Conservation (phyloP, 2,329 filamentous ascomycete genomes). For the Onygena corvina region DNA sequence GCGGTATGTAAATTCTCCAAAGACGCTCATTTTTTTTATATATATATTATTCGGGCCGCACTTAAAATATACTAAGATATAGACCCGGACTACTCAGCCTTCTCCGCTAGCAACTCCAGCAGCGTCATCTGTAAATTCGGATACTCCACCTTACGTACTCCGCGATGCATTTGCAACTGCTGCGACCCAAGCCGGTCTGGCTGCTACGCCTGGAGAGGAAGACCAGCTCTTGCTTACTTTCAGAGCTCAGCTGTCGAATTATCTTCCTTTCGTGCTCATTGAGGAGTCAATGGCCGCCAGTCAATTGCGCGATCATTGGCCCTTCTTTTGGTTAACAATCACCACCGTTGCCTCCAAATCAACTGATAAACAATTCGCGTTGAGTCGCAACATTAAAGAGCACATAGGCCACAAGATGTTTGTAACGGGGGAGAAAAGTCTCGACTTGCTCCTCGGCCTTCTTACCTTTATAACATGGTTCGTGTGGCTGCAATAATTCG, state of each 20-base stretch:
- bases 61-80: not conserved
- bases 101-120: not conserved
- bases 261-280: conserved; percentile 39
- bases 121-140: not conserved
- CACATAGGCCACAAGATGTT: conserved; percentile 39
- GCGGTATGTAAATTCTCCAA: too few relatives aligned
- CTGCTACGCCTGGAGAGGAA: conserved; percentile 25
- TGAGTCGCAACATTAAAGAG: conserved; percentile 35
- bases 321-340: conserved; percentile 43
- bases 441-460: conserved; percentile 44
- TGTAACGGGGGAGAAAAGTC: conserved; percentile 38
- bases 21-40: too few relatives aligned
- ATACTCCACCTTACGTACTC: not conserved
- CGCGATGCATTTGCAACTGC: not conserved
- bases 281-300: conserved; percentile 28
- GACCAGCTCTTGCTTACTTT: conserved; percentile 35
- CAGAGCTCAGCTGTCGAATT: conserved; percentile 30
- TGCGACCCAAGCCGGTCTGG: not conserved
- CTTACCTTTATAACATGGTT: conserved; percentile 39
- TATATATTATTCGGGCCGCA: too few relatives aligned
- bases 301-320: conserved; percentile 31
- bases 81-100: not conserved
- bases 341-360: conserved; percentile 38
- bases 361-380: conserved; percentile 28
- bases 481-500: too few relatives aligned